Conservation (phyloP, 805 yeast species). For the Ascoidea tarda region DNA sequence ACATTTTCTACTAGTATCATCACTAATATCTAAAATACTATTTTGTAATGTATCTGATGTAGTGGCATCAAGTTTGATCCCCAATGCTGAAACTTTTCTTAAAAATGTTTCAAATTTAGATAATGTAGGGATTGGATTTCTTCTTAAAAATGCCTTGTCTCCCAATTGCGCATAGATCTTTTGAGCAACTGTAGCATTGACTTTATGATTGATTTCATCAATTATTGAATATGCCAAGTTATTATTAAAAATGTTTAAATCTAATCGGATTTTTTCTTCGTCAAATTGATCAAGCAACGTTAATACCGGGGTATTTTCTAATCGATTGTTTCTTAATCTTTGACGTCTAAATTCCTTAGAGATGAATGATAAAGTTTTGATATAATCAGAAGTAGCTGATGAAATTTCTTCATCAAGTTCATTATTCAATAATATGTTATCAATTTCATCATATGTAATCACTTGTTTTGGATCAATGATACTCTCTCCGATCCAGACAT, state of each 20-base stretch:
- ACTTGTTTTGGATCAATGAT: slow-evolving; percentile 47
- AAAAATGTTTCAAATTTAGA: slow-evolving; percentile 71
- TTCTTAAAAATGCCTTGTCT: slow-evolving; percentile 69
- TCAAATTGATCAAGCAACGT: slow-evolving; percentile 70
- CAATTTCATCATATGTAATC: slow-evolving; percentile 41
- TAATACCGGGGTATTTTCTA: slow-evolving; percentile 34
- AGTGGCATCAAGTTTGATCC: slow-evolving; percentile 59
- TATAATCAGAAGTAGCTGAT: slow-evolving; percentile 49
- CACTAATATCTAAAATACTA: slow-evolving; percentile 51
- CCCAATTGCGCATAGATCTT: slow-evolving; percentile 64
- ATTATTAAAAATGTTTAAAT: slow-evolving; percentile 58
- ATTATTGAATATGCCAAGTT: slow-evolving; percentile 42
- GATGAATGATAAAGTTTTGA: slow-evolving; percentile 47
- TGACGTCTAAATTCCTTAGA: slow-evolving; percentile 60
- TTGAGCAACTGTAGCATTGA: slow-evolving; percentile 77
- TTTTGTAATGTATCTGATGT: slow-evolving; percentile 57
- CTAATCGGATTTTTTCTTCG: slow-evolving; percentile 66
- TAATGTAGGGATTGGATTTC: slow-evolving; percentile 74
- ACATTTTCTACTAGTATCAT: slow-evolving; percentile 50
- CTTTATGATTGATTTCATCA: slow-evolving; percentile 67
- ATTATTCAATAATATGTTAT: slow-evolving; percentile 26
- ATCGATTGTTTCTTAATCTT: slow-evolving; percentile 35
- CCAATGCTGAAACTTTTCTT: slow-evolving; percentile 51
- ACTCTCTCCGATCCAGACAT: slow-evolving; percentile 66
- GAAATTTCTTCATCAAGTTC: slow-evolving; percentile 16